Conservation (phyloP, 2,329 filamentous ascomycete genomes). For the Trichoderma hamatum region DNA sequence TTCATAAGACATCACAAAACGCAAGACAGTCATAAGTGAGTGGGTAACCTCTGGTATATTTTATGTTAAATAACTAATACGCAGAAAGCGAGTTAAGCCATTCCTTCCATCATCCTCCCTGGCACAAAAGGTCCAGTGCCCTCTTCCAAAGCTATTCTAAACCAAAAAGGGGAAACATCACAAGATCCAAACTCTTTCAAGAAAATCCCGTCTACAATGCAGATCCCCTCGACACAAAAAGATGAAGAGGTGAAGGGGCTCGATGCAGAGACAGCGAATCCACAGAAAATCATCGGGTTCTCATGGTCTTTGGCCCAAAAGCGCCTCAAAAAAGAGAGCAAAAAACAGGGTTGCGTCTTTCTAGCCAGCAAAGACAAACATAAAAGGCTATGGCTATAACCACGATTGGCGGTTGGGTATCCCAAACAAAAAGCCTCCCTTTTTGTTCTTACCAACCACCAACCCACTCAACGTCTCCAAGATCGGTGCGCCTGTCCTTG, state of each 20-base stretch:
- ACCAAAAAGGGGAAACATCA: conserved; percentile 3
- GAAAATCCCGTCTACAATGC: conserved; percentile 4
- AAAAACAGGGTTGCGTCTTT: background rate
- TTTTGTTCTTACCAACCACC: conserved; percentile 70
- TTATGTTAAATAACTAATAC: conserved; percentile 57
- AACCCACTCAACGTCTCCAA: conserved; percentile 90
- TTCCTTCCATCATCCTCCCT: conserved; percentile 39
- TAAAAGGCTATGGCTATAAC: conserved; percentile 48
- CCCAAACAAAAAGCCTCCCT: conserved; percentile 44
- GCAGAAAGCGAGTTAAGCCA: conserved; percentile 64
- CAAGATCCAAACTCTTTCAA: conserved; percentile 21
- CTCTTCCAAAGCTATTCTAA: background rate
- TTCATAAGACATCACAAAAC: background rate
- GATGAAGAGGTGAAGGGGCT: background rate
- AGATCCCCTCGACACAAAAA: background rate
- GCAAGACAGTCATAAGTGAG: conserved; percentile 44
- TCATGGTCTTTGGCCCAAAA: background rate
- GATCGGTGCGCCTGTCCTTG: conserved; percentile 65
- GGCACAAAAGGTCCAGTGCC: conserved; percentile 27
- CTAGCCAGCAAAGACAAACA: conserved; percentile 20
- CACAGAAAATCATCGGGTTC: background rate
- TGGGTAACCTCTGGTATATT: conserved; percentile 71
- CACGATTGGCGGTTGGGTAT: conserved; percentile 59
- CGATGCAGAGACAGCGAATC: conserved; percentile 20
- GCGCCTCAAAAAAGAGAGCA: conserved; percentile 6